A percentile compares a stretch with the other conserved stretches of the same genome.
Conservation (phyloP, 805 yeast genomes). For the Saccharomyces cerevisiae region DNA sequence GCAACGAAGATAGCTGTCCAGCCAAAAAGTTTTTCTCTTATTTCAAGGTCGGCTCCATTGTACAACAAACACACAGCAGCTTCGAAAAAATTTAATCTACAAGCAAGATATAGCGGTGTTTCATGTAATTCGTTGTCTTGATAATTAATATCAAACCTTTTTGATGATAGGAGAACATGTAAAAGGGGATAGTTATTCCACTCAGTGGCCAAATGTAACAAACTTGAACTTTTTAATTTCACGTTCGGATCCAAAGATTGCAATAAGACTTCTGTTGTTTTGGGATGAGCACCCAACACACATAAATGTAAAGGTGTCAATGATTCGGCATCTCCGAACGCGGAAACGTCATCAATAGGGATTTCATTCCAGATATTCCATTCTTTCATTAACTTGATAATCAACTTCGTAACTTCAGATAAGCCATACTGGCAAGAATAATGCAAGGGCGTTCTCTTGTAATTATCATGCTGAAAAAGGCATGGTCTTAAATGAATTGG, state of each 20-base stretch:
- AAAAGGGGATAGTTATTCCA: neutral
- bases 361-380: constrained; percentile 51
- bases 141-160: constrained; percentile 58
- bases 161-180: constrained; percentile 40
- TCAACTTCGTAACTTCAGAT: constrained; percentile 47
- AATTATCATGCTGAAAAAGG: constrained; percentile 62
- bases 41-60: constrained; percentile 62
- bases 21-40: constrained; percentile 70
- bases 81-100: constrained; percentile 49
- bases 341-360: constrained; percentile 46
- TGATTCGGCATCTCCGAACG: constrained; percentile 68
- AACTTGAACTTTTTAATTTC: constrained; percentile 42
- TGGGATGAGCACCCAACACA: constrained; percentile 74
- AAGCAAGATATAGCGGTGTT: constrained; percentile 75
- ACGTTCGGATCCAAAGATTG: constrained; percentile 34
- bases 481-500: constrained; percentile 46
- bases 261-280: constrained; percentile 56
- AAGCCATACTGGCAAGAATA: constrained; percentile 85
- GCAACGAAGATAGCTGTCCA: constrained; percentile 94
- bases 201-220: constrained; percentile 45
- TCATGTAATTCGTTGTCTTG: constrained; percentile 56
- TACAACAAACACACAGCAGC: constrained; percentile 49
- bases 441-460: constrained; percentile 79
- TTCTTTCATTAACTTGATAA: constrained; percentile 46
- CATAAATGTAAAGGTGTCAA: constrained; percentile 79